Base-by-base conservation (phyloP, 805 yeast genomes). In the Scheffersomyces stipitis region DNA sequence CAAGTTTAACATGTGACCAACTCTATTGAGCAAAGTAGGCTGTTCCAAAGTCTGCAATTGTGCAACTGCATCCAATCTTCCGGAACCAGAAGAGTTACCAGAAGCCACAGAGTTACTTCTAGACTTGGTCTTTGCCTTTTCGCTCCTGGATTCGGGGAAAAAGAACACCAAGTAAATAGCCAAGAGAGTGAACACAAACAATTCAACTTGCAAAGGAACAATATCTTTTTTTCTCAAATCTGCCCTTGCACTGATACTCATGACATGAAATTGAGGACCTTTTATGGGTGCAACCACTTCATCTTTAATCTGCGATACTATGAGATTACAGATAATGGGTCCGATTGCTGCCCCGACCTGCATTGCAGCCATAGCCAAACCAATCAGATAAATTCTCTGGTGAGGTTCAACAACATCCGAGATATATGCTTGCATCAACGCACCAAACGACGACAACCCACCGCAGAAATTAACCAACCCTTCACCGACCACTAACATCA, bases 61-160 rank as follows among this genome's bases (percentile, higher is more conserved):
- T 7, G 24, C 24, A 7, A 20, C 7, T 20, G 24, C 24, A 20
- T 20, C 24, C 7, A 7, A 5, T 28, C 32, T 10, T 13, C 17
- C 18, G 18, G 28, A 12, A 4, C 17, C 8, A 22, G 4, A 7
- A n/a, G 27, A 22, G 18, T 5, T 8, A 20, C 15, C 24, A 7
- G 24, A 20, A 7, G 24, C 7, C 9, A 20, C 24, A 10, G 24
- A 20, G 24, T 20, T 20, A 20, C 24, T 20, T 22, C 54, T 37
- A 10, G 56, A 49, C 48, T 39, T 44, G 13, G 44, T 32, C 15
- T 52, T 44, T 5, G 56, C 54, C 26, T 28, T 26, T 26, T 37
- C 22, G 18, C 47, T 35, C n/a, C 57, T 33, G 7, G 52, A 44
- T 28, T 52, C 58, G 8, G 54, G 55, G 31, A 50, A 34, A 10